Conservation (phyloP, 2,329 filamentous ascomycete species). For the Chrysosporium queenslandicum region DNA sequence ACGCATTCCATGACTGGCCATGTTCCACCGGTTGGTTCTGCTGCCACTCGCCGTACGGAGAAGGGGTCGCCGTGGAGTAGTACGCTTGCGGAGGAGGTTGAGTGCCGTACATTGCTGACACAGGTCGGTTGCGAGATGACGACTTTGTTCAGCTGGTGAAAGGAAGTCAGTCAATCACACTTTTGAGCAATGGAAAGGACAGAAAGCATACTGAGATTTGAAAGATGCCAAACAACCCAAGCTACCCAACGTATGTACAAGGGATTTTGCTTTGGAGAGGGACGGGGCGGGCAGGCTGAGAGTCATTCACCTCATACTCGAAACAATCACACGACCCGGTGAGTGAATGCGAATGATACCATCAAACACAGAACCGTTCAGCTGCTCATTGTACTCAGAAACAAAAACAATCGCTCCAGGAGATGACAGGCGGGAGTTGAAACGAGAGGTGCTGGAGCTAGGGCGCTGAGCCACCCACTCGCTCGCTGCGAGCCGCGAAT, state of each 20-base stretch:
- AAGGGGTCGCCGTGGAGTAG: conserved; percentile 17
- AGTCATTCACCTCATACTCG: not conserved
- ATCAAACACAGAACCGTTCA: not conserved
- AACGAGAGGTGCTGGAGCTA: not conserved
- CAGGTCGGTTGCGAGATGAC: not conserved
- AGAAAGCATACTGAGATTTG: not conserved
- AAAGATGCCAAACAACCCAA: not conserved
- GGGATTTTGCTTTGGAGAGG: not conserved
- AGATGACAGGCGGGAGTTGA: not conserved
- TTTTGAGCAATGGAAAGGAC: not conserved
- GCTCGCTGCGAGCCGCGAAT: too few species aligned
- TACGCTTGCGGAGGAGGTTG: conserved; percentile 21
- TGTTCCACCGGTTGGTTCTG: conserved; percentile 19
- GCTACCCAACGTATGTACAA: not conserved
- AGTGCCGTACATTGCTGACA: conserved; percentile 28
- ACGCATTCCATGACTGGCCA: conserved; percentile 19
- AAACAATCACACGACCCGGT: not conserved
- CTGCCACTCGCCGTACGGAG: conserved; percentile 34
- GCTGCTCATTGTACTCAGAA: not conserved
- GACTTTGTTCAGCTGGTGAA: not conserved
- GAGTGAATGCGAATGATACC: too few species aligned
- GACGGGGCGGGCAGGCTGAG: not conserved
- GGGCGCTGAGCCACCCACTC: not conserved
- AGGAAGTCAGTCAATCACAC: not conserved
- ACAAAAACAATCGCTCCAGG: not conserved